A percentile compares a stretch with the other conserved stretches of the same genome.
Conservation (phyloP, 768 basidiomycete species). For the Gyrodon lividus region DNA sequence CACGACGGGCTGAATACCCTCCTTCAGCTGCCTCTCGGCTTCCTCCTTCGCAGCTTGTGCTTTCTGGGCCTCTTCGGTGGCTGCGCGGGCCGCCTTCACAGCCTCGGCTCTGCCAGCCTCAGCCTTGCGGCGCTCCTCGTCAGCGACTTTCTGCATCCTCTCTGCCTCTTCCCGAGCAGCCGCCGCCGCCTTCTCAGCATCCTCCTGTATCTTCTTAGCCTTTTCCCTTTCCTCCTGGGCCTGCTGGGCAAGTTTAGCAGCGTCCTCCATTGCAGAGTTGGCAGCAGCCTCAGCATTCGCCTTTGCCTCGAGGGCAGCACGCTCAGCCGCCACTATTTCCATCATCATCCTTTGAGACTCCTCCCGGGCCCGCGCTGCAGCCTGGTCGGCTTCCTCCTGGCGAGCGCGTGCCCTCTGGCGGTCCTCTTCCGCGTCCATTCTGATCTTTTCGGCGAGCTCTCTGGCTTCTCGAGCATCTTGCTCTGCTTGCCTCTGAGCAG, state of each 20-base stretch:
- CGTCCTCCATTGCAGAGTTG: slow-evolving; percentile 9
- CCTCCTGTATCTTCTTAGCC: slow-evolving; percentile 10
- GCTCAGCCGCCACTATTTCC: slow-evolving; percentile 8
- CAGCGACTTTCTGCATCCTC: slow-evolving; percentile 4
- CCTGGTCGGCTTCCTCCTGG: slow-evolving; percentile 8
- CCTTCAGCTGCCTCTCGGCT: slow-evolving; percentile 17
- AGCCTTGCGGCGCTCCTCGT: slow-evolving; percentile 12
- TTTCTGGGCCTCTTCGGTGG: slow-evolving; percentile 12
- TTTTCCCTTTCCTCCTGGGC: slow-evolving; percentile 16
- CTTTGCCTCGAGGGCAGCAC: background rate
- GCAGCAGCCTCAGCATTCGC: slow-evolving; percentile 5
- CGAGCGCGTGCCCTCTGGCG: slow-evolving; percentile 1
- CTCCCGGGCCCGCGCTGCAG: slow-evolving; percentile 8
- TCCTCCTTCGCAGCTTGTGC: slow-evolving; percentile 13
- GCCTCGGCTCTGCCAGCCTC: slow-evolving; percentile 6
- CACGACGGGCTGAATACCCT: slow-evolving; percentile 28
- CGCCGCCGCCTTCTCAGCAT: slow-evolving; percentile 13
- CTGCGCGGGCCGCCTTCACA: slow-evolving; percentile 6
- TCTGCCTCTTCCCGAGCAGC: slow-evolving; percentile 14
- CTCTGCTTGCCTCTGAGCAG: slow-evolving; percentile 3
- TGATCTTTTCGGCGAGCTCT: background rate
- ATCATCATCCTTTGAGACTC: slow-evolving; percentile 4
- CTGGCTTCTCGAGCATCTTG: slow-evolving; percentile 1
- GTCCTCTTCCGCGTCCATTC: slow-evolving; percentile 4
- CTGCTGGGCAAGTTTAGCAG: slow-evolving; percentile 1